Percentiles rank a stretch among this genome's conserved stretches.
These are phyloP conservation scores for Bryopsis sp. DNA, from an alignment of 139 green algal genomes.

Conservation along the genomic window DNA sequence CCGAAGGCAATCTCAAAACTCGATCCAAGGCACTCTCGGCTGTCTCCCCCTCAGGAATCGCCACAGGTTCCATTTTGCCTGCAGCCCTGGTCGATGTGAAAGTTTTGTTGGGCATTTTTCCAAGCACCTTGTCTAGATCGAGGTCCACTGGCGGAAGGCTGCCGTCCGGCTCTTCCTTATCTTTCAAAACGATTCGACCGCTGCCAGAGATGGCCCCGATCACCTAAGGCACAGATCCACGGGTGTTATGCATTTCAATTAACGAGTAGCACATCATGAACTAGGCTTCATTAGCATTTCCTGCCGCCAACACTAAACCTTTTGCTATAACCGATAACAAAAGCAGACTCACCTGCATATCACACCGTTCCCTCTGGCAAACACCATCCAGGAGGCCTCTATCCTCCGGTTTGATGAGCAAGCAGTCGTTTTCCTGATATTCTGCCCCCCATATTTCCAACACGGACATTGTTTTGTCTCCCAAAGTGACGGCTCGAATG, in stretches of 20 bases:
- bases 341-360: conserved; percentile 80
- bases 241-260: too few species aligned
- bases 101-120: conserved; percentile 96
- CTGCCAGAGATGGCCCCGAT: conserved; percentile 87
- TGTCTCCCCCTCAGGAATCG: conserved; percentile 33
- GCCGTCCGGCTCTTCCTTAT: conserved; percentile 47
- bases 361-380: conserved; percentile 81
- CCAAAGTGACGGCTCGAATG: conserved; percentile 71
- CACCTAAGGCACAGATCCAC: too few species aligned
- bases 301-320: too few species aligned
- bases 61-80: conserved; percentile 35
- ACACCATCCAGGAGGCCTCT: conserved; percentile 67
- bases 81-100: conserved; percentile 57
- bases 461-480: conserved; percentile 93
- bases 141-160: conserved; percentile 77
- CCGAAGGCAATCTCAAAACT: conserved; percentile 81
- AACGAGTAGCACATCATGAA: too few species aligned
- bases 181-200: conserved; percentile 76
- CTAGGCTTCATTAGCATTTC: too few species aligned
- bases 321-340: too few species aligned
- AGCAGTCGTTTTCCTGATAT: conserved; percentile 98
- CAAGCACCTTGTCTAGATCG: conserved; percentile 92
- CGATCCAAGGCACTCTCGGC: conserved; percentile 46
- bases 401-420: conserved; percentile 78
- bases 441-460: conserved; percentile 99